phyloP scores from a whole-genome alignment of 176 grass and related monocot genomes.

The barley (Hordeum vulgare) region DNA sequence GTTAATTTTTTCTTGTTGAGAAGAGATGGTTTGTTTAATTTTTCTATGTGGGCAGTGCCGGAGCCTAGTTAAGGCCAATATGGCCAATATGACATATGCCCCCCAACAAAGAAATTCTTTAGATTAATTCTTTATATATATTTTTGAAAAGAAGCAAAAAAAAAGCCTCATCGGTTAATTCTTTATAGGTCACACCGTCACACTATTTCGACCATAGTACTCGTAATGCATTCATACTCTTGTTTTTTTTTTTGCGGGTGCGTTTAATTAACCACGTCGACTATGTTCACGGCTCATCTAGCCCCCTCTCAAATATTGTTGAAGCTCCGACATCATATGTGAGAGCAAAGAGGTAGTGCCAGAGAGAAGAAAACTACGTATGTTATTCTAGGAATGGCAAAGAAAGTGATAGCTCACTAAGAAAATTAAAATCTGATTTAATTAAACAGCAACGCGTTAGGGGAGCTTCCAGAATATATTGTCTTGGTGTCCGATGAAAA shows the following conservation, averaged over 20 bases:
- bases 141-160: too few species aligned
- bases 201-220: not conserved
- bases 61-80: too few species aligned
- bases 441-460: slow-evolving; percentile 23
- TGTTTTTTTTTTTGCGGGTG: too few species aligned
- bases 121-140: not conserved
- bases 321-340: not conserved
- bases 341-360: too few species aligned
- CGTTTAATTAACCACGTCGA: not conserved
- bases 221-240: not conserved
- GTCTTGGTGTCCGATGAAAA: not conserved
- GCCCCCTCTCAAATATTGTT: not conserved
- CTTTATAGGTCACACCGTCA: too few species aligned
- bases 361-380: not conserved
- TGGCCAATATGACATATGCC: too few species aligned
- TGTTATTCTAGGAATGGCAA: not conserved
- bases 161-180: too few species aligned
- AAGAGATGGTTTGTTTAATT: not conserved
- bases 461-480: slow-evolving; percentile 20
- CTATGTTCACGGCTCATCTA: not conserved
- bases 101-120: not conserved
- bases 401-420: not conserved
- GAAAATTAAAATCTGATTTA: slow-evolving; percentile 2
- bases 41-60: not conserved
- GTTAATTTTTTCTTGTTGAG: not conserved